These are phyloP conservation scores for Eucalyptus curtisii DNA, from an alignment of 345 rosid species.

Conservation along the genomic window DNA sequence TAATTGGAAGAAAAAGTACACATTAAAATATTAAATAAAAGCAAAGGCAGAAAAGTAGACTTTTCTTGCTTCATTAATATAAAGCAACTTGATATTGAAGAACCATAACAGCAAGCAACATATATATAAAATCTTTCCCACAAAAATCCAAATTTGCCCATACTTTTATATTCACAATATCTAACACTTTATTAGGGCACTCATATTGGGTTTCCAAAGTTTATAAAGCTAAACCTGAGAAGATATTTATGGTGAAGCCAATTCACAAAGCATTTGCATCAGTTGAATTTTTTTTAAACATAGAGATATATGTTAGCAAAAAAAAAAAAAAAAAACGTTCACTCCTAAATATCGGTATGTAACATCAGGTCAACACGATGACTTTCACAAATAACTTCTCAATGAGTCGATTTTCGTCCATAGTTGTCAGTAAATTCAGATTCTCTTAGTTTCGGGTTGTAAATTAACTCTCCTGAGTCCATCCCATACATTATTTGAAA, in stretches of 20 bases:
- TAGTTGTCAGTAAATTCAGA: not conserved
- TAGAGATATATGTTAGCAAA: not conserved
- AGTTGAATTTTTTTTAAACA: not conserved
- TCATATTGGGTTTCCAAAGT: not conserved
- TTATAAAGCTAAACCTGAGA: not conserved
- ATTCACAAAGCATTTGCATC: not conserved
- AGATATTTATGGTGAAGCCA: not conserved
- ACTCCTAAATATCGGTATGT: not conserved
- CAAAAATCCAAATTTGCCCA: not conserved
- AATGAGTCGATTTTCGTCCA: not conserved
- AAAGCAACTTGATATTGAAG: constrained; percentile 19
- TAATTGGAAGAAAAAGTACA: not conserved
- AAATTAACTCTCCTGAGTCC: not conserved
- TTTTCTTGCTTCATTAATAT: not conserved
- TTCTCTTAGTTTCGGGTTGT: not conserved
- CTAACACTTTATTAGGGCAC: not conserved
- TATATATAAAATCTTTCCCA: not conserved
- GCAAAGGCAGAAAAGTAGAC: not conserved
- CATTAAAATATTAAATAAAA: not conserved
- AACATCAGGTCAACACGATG: not conserved
- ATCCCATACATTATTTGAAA: not conserved
- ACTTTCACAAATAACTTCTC: not conserved
- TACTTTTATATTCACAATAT: not conserved
- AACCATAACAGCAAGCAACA: constrained; percentile 9
- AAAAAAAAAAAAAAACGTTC: not conserved